Conservation (phyloP, 257 asterid genomes). For the Solanum clarkiae region DNA sequence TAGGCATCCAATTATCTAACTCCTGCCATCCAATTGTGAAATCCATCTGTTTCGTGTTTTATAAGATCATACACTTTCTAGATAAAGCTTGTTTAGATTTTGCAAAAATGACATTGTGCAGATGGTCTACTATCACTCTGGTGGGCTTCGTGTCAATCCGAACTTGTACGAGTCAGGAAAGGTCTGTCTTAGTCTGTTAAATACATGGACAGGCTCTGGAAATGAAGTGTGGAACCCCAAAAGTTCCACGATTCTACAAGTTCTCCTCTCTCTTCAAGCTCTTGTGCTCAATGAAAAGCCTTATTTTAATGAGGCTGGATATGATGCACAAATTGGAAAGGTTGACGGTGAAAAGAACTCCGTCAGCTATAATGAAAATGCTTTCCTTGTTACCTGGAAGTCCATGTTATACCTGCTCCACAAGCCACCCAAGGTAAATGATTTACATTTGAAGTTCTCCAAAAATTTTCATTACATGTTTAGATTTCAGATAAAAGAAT, state of each 20-base stretch:
- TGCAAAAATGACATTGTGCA: constrained; percentile 20
- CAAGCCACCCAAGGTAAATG: constrained; percentile 73
- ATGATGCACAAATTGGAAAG: constrained; percentile 72
- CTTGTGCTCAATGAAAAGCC: constrained; percentile 92
- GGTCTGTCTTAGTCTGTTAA: constrained; percentile 80
- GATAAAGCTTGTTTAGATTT: not conserved
- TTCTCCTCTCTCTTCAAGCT: constrained; percentile 88
- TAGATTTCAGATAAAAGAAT: not conserved
- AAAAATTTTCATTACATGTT: not conserved
- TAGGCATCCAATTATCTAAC: not conserved
- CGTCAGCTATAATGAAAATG: constrained; percentile 72
- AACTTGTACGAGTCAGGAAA: constrained; percentile 85
- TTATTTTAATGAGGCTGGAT: constrained; percentile 91
- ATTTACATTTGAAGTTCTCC: not conserved
- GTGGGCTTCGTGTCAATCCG: constrained; percentile 91
- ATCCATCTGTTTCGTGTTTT: not conserved
- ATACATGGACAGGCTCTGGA: constrained; percentile 81
- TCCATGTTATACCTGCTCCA: constrained; percentile 72
- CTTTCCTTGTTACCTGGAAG: constrained; percentile 80
- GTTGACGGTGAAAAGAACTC: constrained; percentile 91
- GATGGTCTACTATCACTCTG: constrained; percentile 85
- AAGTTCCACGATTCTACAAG: constrained; percentile 69
- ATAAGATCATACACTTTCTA: not conserved
- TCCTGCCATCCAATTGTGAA: not conserved
- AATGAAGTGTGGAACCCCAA: constrained; percentile 84